These are phyloP conservation scores for Limnanthes douglasii DNA, from an alignment of 345 rosid species.

Conservation along the genomic window DNA sequence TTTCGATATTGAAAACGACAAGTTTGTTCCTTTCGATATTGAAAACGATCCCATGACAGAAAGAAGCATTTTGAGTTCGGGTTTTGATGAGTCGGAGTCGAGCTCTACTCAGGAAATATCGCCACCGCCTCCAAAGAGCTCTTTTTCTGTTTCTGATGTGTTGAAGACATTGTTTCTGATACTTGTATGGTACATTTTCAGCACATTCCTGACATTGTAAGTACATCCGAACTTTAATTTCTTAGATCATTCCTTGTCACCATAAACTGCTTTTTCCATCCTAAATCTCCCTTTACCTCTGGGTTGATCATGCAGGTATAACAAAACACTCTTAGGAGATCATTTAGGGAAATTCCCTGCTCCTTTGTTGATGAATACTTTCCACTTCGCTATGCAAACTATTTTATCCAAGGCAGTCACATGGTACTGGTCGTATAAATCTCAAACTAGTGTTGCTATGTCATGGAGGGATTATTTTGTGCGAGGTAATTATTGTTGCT, in stretches of 20 bases:
- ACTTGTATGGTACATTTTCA: slow-evolving; percentile 97
- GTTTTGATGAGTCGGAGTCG: slow-evolving; percentile 20
- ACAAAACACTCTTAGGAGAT: slow-evolving; percentile 92
- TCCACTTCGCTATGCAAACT: slow-evolving; percentile 95
- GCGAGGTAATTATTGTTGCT: slow-evolving; percentile 35
- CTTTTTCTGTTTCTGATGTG: slow-evolving; percentile 52
- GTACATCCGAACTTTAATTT: slow-evolving; percentile 15
- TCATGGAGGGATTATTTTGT: slow-evolving; percentile 76
- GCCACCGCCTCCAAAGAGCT: slow-evolving; percentile 20
- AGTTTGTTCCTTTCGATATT: slow-evolving; percentile 31
- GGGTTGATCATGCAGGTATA: slow-evolving; percentile 40
- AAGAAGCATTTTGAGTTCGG: slow-evolving; percentile 13
- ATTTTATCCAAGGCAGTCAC: slow-evolving; percentile 55
- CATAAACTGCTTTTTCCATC: slow-evolving; percentile 5
- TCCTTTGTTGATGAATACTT: slow-evolving; percentile 87
- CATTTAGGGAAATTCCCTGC: slow-evolving; percentile 95
- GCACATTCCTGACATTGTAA: slow-evolving; percentile 98
- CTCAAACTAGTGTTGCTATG: slow-evolving; percentile 43
- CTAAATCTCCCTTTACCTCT: too few species aligned
- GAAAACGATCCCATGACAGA: slow-evolving; percentile 36
- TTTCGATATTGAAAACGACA: slow-evolving; percentile 7
- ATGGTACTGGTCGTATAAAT: slow-evolving; percentile 79
- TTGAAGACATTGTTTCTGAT: slow-evolving; percentile 85
- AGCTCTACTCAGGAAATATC: slow-evolving; percentile 11
- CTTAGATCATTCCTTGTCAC: slow-evolving; percentile 3